Evolutionary conservation across 2,329 filamentous ascomycete species (phyloP), one percentile per base, ranked within the genome.

Genomic region (Didymella sp.): DNA sequence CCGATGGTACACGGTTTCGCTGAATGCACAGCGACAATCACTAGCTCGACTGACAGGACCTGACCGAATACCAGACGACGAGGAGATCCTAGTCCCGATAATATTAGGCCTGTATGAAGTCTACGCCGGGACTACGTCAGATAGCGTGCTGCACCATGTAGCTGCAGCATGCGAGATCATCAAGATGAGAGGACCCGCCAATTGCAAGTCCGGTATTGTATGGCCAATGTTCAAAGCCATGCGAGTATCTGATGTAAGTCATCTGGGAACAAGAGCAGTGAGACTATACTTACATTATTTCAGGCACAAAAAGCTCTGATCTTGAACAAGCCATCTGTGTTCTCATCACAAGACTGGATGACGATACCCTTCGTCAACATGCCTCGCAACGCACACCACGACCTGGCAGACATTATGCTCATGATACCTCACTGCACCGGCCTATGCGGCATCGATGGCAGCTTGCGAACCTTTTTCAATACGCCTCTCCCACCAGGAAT

Each of bases 41-140:
- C 54, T 73, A 6, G 54, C 60, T 2, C 64, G 56, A 28, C 47
- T 71, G 7, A 40, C 54, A 11, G 44, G 31, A 2, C 48, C 61
- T 3, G 31, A 27, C n/a, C 48, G 50, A 37, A 68, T 73, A 6
- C 72, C 72, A 8, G 58, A 60, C 27, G 67, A 67, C 1, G 71
- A 70, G 50, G 71, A 73, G 17, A 65, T 73, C 21, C 31, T 73
- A 12, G 69, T 72, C 0, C 71, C 71, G 0, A 63, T 73, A 19
- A 69, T 73, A 6, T 35, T 73, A 17, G 63, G 64, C 2, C 40
- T 74, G 19, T 74, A 74, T 41, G 70, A 73, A 45, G 59, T 72
- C 0, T 72, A 72, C 25, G 67, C 68, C 9, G 70, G 71, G 1
- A 72, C 68, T 1, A 70, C 68, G 2, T 58, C 64, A 2, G 62